These are phyloP conservation scores for Fusarium pseudocircinatum DNA, from an alignment of 2,329 filamentous ascomycete species.

Conservation along the genomic window DNA sequence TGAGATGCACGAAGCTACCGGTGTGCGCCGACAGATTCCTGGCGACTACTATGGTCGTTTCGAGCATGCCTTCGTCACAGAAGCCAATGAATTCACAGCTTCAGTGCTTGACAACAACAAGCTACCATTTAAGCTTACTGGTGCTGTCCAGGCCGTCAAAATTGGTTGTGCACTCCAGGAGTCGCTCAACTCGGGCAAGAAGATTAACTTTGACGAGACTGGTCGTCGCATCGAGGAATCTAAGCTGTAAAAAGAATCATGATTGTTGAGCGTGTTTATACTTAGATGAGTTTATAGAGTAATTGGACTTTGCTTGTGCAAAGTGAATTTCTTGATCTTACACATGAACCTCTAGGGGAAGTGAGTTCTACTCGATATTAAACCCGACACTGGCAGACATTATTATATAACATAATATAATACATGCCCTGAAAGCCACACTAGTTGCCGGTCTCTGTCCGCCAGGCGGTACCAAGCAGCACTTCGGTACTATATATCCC, in stretches of 20 bases:
- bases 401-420: too few relatives aligned
- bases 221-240: conserved; percentile 39
- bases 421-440: neutral
- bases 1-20: conserved; percentile 61
- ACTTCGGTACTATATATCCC: neutral
- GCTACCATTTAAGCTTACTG: conserved; percentile 65
- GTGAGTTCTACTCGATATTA: neutral
- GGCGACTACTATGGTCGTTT: conserved; percentile 72
- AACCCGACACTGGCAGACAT: neutral
- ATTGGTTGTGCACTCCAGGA: conserved; percentile 72
- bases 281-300: conserved; percentile 9
- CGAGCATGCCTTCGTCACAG: conserved; percentile 69
- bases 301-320: neutral
- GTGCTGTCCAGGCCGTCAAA: conserved; percentile 67
- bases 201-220: conserved; percentile 67
- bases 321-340: neutral
- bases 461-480: neutral
- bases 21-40: conserved; percentile 67
- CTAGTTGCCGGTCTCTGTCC: neutral
- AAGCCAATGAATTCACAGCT: conserved; percentile 72
- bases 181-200: conserved; percentile 62
- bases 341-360: too few relatives aligned
- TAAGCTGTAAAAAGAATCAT: conserved; percentile 28
- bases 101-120: conserved; percentile 65
- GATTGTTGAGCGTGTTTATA: neutral